phyloP scores from a whole-genome alignment of 2,329 filamentous ascomycete genomes.

The Pseudogymnoascus sp. region DNA sequence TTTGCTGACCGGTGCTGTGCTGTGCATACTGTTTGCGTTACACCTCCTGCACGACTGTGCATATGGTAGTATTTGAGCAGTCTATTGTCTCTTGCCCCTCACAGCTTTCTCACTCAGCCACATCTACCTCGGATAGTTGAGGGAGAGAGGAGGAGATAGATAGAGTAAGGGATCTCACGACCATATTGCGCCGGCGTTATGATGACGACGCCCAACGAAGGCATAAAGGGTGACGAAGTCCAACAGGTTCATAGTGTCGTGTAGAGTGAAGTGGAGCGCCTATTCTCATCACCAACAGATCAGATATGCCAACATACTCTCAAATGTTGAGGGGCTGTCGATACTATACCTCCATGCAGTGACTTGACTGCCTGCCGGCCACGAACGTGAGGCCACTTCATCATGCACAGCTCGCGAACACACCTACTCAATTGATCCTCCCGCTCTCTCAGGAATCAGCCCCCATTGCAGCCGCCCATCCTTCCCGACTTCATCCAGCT shows the following conservation, averaged over 20 bases:
- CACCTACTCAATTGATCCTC: neutral
- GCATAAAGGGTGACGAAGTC: neutral
- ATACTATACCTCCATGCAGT: neutral
- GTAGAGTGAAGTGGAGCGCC: neutral
- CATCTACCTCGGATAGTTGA: neutral
- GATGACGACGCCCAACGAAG: neutral
- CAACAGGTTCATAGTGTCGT: neutral
- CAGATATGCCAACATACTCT: neutral
- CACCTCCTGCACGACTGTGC: neutral
- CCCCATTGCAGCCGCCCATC: neutral
- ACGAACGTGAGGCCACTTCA: neutral
- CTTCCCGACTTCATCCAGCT: neutral
- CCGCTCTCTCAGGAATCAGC: neutral
- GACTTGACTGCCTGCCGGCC: neutral
- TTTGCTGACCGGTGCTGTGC: neutral
- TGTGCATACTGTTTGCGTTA: neutral
- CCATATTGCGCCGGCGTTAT: neutral
- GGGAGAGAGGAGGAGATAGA: neutral
- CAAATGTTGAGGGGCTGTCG: neutral
- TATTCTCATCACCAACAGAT: neutral
- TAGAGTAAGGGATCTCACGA: neutral
- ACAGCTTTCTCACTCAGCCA: neutral
- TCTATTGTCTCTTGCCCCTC: neutral
- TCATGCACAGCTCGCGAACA: neutral
- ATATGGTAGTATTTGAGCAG: conserved; percentile 3